Evolutionary conservation across 805 yeast genomes (phyloP), one percentile per base, ranked within the genome.

Genomic region (Metschnikowia vanudenii): DNA sequence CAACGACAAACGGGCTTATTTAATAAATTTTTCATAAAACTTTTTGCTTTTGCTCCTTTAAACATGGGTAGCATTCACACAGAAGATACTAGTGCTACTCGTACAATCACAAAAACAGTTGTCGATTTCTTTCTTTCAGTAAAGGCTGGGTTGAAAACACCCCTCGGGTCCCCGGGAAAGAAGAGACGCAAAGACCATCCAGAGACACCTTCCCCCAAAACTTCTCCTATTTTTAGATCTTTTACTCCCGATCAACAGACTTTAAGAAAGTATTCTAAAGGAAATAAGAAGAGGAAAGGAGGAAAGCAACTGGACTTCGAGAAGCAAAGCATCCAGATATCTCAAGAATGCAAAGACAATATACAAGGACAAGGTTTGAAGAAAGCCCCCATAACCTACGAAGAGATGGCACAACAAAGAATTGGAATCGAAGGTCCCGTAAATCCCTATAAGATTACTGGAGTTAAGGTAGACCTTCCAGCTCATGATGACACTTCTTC

Each of bases 381-480:
- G 9, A 18, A 7, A 3, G 12, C 16, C 24, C 22, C 26, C 8
- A 13, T 41, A 6, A 40, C 49, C 2, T 46, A 46, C n/a, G 45
- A 41, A 14, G 34, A 38, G 22, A 46, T 46, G 43, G 37, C 32
- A 2, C 11, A 8, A n/a, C 41, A 46, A 14, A 37, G 43, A 28
- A 41, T 41, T n/a, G 46, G 50, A 3, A 18, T 38, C 2, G 14
- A 29, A 6, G 43, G 41, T 6, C 43, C 43, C 1, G 35, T 41
- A 14, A 17, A 16, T 16, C 52, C 52, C 3, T 44, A 46, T 26
- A 33, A 41, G 17, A 42, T 46, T 26, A 26, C 47, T 11, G 20
- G 18, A 14, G 17, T 16, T 3, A 40, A 17, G n/a, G 19, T 20
- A 11, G 16, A 13, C 10, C 13, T 14, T n/a, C 14, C 6, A 7